Conservation (phyloP, 331 rosid genomes). For the Pyrus hybrid region DNA sequence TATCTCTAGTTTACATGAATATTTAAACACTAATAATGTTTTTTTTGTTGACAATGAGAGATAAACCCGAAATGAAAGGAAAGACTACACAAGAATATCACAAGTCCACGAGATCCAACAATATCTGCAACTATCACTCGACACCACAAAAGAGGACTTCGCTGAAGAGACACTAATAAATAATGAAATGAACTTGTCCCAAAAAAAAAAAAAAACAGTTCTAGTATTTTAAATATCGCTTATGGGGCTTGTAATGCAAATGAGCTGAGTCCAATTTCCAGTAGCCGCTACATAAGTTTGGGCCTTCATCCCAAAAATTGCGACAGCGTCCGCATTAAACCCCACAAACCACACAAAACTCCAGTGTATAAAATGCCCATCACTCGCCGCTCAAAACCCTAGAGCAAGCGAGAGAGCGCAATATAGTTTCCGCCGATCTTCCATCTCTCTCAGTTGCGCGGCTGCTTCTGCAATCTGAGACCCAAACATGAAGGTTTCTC, state of each 20-base stretch:
- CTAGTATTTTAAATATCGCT: not conserved
- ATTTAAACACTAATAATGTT: too few relatives aligned
- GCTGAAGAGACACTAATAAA: too few relatives aligned
- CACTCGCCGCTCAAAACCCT: constrained; percentile 1
- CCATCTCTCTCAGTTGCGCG: not conserved
- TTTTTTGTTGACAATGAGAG: too few relatives aligned
- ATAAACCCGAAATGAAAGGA: too few relatives aligned
- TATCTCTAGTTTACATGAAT: too few relatives aligned
- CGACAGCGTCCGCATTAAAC: not conserved
- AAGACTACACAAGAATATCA: too few relatives aligned
- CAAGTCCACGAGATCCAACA: rapidly evolving
- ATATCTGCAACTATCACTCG: too few relatives aligned
- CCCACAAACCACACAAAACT: not conserved
- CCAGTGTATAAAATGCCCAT: not conserved
- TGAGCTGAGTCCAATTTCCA: not conserved
- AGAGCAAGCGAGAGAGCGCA: not conserved
- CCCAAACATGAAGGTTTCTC: constrained; percentile 21
- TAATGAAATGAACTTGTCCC: too few relatives aligned
- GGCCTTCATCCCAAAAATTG: not conserved
- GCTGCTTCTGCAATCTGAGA: constrained; percentile 16
- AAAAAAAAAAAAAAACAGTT: too few relatives aligned
- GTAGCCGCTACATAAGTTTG: too few relatives aligned
- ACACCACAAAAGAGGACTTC: too few relatives aligned
- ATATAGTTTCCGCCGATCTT: not conserved
- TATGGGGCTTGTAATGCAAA: not conserved